phyloP scores from a whole-genome alignment of 495 filamentous ascomycete species.

The Aspergillus coremiiformis region DNA sequence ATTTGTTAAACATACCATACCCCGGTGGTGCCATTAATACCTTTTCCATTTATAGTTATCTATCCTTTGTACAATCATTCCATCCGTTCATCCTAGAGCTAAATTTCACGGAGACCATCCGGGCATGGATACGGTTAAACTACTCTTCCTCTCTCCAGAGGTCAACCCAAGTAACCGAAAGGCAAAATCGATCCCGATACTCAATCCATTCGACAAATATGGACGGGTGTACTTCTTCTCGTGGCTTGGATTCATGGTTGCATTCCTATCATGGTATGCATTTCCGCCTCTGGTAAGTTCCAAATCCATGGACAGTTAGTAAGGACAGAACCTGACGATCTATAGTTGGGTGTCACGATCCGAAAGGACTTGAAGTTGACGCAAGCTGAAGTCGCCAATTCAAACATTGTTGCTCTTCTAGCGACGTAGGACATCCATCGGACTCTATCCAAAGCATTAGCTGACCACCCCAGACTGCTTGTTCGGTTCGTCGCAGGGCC shows the following conservation, averaged over 20 bases:
- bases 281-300: constrained; percentile 72
- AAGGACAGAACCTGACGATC: constrained; percentile 4
- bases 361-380: constrained; percentile 67
- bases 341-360: constrained; percentile 66
- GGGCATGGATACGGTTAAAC: constrained; percentile 19
- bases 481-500: constrained; percentile 79
- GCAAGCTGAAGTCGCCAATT: constrained; percentile 71
- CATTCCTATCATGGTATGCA: constrained; percentile 84
- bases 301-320: too few species aligned
- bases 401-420: constrained; percentile 79
- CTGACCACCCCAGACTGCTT: constrained; percentile 49
- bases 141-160: constrained; percentile 32
- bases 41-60: not conserved
- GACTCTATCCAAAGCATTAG: not conserved
- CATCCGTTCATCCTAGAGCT: not conserved
- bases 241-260: constrained; percentile 92
- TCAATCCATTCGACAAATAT: constrained; percentile 77
- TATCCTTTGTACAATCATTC: not conserved
- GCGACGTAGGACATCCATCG: constrained; percentile 61
- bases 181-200: constrained; percentile 68
- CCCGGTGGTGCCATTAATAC: not conserved
- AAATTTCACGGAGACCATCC: not conserved
- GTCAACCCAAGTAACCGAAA: constrained; percentile 73
- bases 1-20: not conserved
- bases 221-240: constrained; percentile 91